Conservation (phyloP, 257 asterid genomes). For the Agastache rugosa region DNA sequence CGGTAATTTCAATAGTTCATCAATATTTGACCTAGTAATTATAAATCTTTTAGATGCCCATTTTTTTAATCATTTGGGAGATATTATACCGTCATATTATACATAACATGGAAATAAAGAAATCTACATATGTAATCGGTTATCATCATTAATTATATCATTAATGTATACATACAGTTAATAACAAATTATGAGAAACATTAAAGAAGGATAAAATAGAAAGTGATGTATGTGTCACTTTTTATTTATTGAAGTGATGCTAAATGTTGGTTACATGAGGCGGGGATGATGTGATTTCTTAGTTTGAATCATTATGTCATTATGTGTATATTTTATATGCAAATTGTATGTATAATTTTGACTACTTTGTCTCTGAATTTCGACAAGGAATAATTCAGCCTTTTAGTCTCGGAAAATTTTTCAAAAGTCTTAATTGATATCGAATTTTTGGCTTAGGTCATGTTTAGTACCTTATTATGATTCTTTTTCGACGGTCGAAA, state of each 20-base stretch:
- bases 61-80: not conserved
- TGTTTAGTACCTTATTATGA: not conserved
- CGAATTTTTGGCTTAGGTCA: not conserved
- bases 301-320: not conserved
- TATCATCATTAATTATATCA: too few species aligned
- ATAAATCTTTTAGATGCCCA: not conserved
- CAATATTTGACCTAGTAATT: constrained; percentile 11
- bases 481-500: constrained; percentile 11
- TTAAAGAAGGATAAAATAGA: too few species aligned
- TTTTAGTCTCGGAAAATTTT: not conserved
- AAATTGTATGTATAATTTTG: not conserved
- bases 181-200: too few species aligned
- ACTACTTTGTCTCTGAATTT: not conserved
- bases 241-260: not conserved
- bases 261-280: not conserved
- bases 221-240: too few species aligned
- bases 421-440: not conserved
- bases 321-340: not conserved
- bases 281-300: not conserved
- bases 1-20: not conserved
- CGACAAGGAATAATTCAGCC: not conserved
- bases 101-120: too few species aligned
- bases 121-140: too few species aligned
- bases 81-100: too few species aligned
- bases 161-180: too few species aligned